A percentile compares a stretch with the other conserved stretches of the same genome.
These are phyloP conservation scores for Boletus sp. DNA, from an alignment of 768 basidiomycete species.

Conservation along the genomic window DNA sequence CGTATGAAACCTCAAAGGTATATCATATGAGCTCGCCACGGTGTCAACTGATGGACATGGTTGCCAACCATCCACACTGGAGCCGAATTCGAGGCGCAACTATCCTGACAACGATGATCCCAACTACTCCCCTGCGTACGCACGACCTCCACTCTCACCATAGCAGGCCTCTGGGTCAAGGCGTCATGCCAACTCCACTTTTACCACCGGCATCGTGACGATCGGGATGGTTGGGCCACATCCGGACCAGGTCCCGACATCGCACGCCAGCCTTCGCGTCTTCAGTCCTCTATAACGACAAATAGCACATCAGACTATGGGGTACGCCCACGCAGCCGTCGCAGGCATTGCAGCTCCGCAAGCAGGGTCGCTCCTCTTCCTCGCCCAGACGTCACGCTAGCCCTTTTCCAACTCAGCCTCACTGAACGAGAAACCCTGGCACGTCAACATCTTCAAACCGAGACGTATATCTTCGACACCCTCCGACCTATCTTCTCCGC, in stretches of 20 bases:
- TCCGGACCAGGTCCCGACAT: conserved; percentile 11
- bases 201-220: conserved; percentile 22
- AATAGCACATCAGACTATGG: conserved; percentile 18
- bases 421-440: too few relatives aligned
- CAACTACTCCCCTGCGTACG: conserved; percentile 5
- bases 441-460: too few relatives aligned
- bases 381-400: conserved; percentile 19
- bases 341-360: conserved; percentile 17
- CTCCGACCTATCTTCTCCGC: conserved; percentile 1
- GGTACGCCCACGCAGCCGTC: background rate
- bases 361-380: conserved; percentile 10
- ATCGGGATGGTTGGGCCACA: conserved; percentile 15
- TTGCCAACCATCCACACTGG: background rate
- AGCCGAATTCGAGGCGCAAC: background rate
- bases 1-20: too few relatives aligned
- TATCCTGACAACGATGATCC: conserved; percentile 13
- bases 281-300: conserved; percentile 16
- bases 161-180: conserved; percentile 10
- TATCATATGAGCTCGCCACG: too few relatives aligned
- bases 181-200: conserved; percentile 14
- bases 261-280: conserved; percentile 11
- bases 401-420: background rate
- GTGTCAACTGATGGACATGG: too few relatives aligned
- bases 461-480: too few relatives aligned
- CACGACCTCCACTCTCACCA: background rate